Base-by-base conservation (phyloP, 331 rosid species). In the Arachis monticola region DNA sequence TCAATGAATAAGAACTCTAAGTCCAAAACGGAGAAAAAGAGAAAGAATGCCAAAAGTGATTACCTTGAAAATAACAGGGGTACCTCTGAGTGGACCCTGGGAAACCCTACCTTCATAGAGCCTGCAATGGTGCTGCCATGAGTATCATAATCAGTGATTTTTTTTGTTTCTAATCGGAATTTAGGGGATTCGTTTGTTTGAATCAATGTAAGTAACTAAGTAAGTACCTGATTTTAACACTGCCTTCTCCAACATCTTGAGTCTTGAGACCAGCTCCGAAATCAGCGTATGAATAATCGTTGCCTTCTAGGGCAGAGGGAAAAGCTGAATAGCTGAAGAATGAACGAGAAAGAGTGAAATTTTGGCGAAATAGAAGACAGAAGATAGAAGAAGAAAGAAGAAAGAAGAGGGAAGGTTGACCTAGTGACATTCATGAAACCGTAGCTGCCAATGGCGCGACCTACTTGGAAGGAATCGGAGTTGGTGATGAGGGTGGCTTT, bases 71-170 rank as follows among this genome's bases (percentile, higher is more conserved):
- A 89, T 66, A 77, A 94, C 86, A 0, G 96, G 74, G 41, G 90
- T 86, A 31, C 96, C 95, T 66, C 63, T 80, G 71, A 80, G 82
- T 12, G 90, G 86, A 75, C 98, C 97, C 79, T 84, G 87, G 56
- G 97, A 87, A 61, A 94, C 90, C 77, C 97, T 94, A 48, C 98
- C 98, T 79, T 91, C 95, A 64, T 91, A 94, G 79, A 94, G 96
- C 88, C 98, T 93, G 86, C 82, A 87, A 87, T 35, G 59, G 74
- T 81, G 83, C 94, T 84, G 92, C 80, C 89, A 78, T 75, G 71
- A 82, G 85, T 77, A 66, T 77, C 78, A 89, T 85, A 78, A 88
- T 88, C 81, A 88, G 85, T 75, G 80, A 58, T 13, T 53, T 5
- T 53, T n/a, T 51, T 51, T 3, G 4, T 11, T 4, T 50, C 12